Percentiles rank a stretch among this genome's conserved stretches.
Conservation (phyloP, 2,329 filamentous ascomycete species). For the Colletotrichum graminicola region DNA sequence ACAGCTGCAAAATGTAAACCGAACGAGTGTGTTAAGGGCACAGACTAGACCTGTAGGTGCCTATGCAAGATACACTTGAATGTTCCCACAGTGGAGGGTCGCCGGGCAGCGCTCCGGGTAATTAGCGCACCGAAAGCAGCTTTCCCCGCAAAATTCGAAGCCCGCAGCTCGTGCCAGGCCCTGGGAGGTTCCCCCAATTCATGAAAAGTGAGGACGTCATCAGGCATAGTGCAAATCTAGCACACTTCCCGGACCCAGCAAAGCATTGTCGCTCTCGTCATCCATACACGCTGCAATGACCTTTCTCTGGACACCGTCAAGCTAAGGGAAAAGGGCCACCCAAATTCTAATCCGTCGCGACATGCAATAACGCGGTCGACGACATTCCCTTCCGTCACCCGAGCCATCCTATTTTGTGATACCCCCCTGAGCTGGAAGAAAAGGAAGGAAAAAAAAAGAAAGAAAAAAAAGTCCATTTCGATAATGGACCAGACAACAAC, state of each 20-base stretch:
- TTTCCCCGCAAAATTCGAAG: slow-evolving; percentile 42
- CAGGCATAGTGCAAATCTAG: slow-evolving; percentile 40
- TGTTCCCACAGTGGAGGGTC: slow-evolving; percentile 26
- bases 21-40: background rate
- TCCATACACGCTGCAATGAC: slow-evolving; percentile 34
- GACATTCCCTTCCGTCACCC: background rate
- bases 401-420: slow-evolving; percentile 27
- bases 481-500: slow-evolving; percentile 43
- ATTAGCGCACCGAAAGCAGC: slow-evolving; percentile 40
- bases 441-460: background rate
- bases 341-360: slow-evolving; percentile 22
- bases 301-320: slow-evolving; percentile 29
- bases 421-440: slow-evolving; percentile 21
- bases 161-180: slow-evolving; percentile 29
- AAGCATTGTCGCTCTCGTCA: slow-evolving; percentile 32
- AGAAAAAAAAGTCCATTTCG: slow-evolving; percentile 4
- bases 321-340: slow-evolving; percentile 7
- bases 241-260: slow-evolving; percentile 32
- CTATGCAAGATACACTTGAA: background rate
- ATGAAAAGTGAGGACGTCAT: slow-evolving; percentile 42
- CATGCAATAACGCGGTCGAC: slow-evolving; percentile 33
- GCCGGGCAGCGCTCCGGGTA: slow-evolving; percentile 23
- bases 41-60: background rate
- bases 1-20: background rate
- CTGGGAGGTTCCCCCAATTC: slow-evolving; percentile 26